Percentiles rank a stretch among this genome's conserved stretches.
Evolutionary conservation across 2,329 filamentous ascomycete species (phyloP).

Genomic region (Gaeumannomyces sp.): DNA sequence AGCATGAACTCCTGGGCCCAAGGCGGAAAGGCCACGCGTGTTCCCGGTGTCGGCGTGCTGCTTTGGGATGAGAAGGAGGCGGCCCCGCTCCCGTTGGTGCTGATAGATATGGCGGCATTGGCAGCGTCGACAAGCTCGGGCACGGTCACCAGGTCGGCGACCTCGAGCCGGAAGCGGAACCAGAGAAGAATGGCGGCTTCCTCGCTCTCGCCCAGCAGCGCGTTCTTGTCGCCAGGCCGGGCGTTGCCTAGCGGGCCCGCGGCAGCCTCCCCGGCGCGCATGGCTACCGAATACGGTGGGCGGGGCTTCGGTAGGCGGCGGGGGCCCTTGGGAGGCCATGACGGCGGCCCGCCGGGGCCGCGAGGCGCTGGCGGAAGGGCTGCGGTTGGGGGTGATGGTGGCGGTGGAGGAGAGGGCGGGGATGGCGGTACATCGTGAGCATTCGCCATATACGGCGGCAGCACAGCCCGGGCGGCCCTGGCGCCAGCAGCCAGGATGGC

Average conservation of each 20-base stretch:
- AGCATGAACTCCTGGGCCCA: slow-evolving; percentile 5
- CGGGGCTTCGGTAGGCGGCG: background rate
- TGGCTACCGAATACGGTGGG: background rate
- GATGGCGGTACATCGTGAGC: background rate
- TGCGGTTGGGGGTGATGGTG: no score
- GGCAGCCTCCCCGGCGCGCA: background rate
- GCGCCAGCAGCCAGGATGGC: background rate
- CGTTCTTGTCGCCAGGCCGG: background rate
- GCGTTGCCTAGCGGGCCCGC: no score
- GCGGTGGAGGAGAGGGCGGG: background rate
- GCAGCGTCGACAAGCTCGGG: slow-evolving; percentile 6
- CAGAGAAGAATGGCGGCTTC: background rate
- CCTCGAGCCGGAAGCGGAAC: slow-evolving; percentile 7
- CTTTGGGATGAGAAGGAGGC: background rate
- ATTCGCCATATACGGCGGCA: background rate
- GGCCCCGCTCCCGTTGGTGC: background rate
- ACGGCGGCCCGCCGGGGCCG: background rate
- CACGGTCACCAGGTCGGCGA: slow-evolving; percentile 3
- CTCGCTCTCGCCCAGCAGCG: slow-evolving; percentile 5
- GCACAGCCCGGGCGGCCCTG: no score
- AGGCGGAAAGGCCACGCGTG: background rate
- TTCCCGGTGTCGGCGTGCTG: no score
- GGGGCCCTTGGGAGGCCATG: background rate
- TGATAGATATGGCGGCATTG: slow-evolving; percentile 2
- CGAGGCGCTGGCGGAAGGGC: no score